Evolutionary conservation across 768 basidiomycete genomes (phyloP).

Genomic region (Inosperma sp.): DNA sequence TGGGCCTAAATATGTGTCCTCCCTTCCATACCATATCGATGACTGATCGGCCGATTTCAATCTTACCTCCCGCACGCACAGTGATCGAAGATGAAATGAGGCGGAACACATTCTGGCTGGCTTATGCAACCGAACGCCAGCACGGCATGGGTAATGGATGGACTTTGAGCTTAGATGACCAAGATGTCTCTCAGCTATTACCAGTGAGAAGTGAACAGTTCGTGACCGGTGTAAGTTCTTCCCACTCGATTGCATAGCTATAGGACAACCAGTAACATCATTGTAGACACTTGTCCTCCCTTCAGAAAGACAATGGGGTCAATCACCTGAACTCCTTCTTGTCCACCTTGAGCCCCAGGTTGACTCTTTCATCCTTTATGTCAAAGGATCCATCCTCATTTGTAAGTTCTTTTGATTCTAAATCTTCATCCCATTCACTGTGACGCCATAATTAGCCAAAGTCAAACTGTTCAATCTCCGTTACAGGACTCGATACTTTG

Average conservation of each 20-base stretch:
- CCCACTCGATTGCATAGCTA: not conserved
- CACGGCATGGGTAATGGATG: slow-evolving; percentile 67
- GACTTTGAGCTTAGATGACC: slow-evolving; percentile 67
- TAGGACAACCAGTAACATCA: not conserved
- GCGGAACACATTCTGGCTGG: slow-evolving; percentile 70
- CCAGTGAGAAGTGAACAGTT: slow-evolving; percentile 59
- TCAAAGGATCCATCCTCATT: slow-evolving; percentile 64
- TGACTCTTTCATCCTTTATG: slow-evolving; percentile 67
- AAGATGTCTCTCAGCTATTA: slow-evolving; percentile 66
- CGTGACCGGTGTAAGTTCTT: slow-evolving; percentile 50
- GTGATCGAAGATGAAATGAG: slow-evolving; percentile 67
- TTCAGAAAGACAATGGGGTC: slow-evolving; percentile 63
- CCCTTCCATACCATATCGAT: slow-evolving; percentile 65
- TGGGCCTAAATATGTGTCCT: slow-evolving; percentile 64
- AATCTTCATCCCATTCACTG: not conserved
- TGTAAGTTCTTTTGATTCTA: slow-evolving; percentile 32
- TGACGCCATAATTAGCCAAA: slow-evolving; percentile 28
- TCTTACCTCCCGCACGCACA: slow-evolving; percentile 55
- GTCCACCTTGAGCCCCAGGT: slow-evolving; percentile 56
- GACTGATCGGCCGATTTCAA: slow-evolving; percentile 50
- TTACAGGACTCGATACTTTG: slow-evolving; percentile 55
- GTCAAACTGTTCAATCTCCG: slow-evolving; percentile 65
- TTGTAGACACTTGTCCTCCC: slow-evolving; percentile 44
- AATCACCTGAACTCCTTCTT: slow-evolving; percentile 55
- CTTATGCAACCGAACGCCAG: slow-evolving; percentile 64